Evolutionary conservation across 805 yeast genomes (phyloP).

Genomic region (Barnettozyma pratensis): DNA sequence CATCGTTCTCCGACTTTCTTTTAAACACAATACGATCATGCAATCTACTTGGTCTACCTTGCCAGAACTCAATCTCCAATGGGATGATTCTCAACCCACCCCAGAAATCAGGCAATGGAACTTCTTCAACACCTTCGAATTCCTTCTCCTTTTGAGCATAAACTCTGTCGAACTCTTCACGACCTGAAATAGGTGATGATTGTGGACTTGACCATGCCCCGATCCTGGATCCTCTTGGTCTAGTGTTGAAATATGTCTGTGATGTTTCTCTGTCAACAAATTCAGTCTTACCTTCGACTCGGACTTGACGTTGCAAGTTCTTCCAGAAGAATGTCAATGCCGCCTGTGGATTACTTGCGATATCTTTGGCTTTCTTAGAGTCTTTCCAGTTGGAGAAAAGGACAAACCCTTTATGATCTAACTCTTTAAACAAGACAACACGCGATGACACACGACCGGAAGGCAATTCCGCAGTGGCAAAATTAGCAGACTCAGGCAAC

Average conservation of each 20-base stretch:
- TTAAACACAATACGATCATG: conserved; percentile 83
- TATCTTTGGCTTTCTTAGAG: conserved; percentile 75
- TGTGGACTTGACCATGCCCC: conserved; percentile 99
- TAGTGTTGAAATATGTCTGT: conserved; percentile 70
- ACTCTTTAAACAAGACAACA: conserved; percentile 80
- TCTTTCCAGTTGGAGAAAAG: conserved; percentile 89
- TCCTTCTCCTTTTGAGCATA: conserved; percentile 44
- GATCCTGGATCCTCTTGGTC: conserved; percentile 89
- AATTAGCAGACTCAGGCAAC: conserved; percentile 77
- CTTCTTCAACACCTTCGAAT: conserved; percentile 56
- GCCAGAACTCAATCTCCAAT: conserved; percentile 94
- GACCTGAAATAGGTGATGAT: conserved; percentile 48
- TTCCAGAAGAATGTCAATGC: conserved; percentile 92
- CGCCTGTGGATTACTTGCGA: conserved; percentile 68
- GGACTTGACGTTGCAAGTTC: conserved; percentile 81
- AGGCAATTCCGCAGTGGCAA: conserved; percentile 87
- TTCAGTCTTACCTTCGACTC: conserved; percentile 85
- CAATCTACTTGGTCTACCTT: conserved; percentile 83
- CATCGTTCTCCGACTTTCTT: conserved; percentile 43
- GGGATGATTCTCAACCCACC: conserved; percentile 92
- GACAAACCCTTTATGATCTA: conserved; percentile 79
- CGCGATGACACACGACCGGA: conserved; percentile 87
- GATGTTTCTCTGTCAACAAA: conserved; percentile 68
- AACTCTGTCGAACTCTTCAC: conserved; percentile 58
- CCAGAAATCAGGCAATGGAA: conserved; percentile 94